Evolutionary conservation across 306 rosid genomes (phyloP), one percentile per base, ranked within the genome.

Genomic region (Dalbergia cochinchinensis): DNA sequence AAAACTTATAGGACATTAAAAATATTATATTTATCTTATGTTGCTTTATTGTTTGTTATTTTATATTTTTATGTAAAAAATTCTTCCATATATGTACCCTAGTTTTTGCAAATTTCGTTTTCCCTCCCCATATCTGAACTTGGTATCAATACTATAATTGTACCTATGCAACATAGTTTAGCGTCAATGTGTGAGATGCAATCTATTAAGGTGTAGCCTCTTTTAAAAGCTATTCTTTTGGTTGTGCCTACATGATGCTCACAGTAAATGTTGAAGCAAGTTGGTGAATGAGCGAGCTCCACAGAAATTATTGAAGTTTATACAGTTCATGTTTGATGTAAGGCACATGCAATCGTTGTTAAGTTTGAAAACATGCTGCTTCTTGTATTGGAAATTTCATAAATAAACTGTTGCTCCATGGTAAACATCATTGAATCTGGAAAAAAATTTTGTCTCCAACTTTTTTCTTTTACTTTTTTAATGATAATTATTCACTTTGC

Each of bases 381-480:
- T 10, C 65, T 26, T 11, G 62, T 31, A 60, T 60, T 50, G 51
- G 48, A 12, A 42, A 65, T 55, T 31, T 65, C 18, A 58, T 26
- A 65, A 73, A 33, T 35, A 14, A 55, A 31, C 8, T 11, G 44
- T 22, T 55, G 44, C 55, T 74, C 54, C 64, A 13, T 55, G 41
- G 55, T 65, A 62, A 34, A 51, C 48, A 71, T 26, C 18, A 39
- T 63, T 66, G 55, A 33, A 48, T 65, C 15, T 41, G 61, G 50
- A 65, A 19, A n/a, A 7, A 18, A 53, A 51, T 31, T 61, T 45
- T 16, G 11, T 62, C 33, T 31, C 11, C 0, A 8, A 10, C 3
- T 57, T 33, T 54, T 66, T 11, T 7, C 6, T 39, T 73, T 59
- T 12, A 0, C 5, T 13, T 13, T 59, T 59, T 41, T 42, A 42